phyloP scores from a whole-genome alignment of 2,329 filamentous ascomycete genomes.

The Aspergillus viridinutans region DNA sequence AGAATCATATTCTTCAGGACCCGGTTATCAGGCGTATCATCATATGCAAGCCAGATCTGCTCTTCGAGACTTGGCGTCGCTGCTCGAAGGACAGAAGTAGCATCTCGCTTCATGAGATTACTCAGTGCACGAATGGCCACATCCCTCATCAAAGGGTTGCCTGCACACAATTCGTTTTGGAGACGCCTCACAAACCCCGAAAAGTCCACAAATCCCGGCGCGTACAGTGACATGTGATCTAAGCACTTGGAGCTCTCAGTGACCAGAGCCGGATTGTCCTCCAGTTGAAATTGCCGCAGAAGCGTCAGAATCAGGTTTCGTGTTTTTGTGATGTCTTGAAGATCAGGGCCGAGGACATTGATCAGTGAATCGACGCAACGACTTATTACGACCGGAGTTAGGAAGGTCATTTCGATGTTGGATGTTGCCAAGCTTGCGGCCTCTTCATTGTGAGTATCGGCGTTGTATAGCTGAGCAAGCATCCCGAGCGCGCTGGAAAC shows the following conservation, averaged over 20 bases:
- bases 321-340: conserved; percentile 90
- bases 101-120: conserved; percentile 90
- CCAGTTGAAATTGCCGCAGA: conserved; percentile 74
- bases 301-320: conserved; percentile 86
- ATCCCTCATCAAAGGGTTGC: conserved; percentile 65
- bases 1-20: conserved; percentile 81
- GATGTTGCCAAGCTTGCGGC: conserved; percentile 75
- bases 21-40: conserved; percentile 69
- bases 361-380: conserved; percentile 92
- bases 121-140: conserved; percentile 84
- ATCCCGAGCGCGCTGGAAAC: conserved; percentile 89
- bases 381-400: conserved; percentile 76
- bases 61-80: conserved; percentile 80
- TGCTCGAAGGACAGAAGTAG: conserved; percentile 72
- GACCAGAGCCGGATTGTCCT: conserved; percentile 66
- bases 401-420: conserved; percentile 81
- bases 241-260: conserved; percentile 76
- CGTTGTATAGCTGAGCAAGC: conserved; percentile 86
- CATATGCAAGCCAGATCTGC: conserved; percentile 84
- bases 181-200: conserved; percentile 75
- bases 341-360: conserved; percentile 90
- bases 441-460: conserved; percentile 86
- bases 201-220: conserved; percentile 81
- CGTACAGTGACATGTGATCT: conserved; percentile 89
- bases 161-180: conserved; percentile 71